Conservation (phyloP, 2,329 filamentous ascomycete genomes). For the Didymella lethalis region DNA sequence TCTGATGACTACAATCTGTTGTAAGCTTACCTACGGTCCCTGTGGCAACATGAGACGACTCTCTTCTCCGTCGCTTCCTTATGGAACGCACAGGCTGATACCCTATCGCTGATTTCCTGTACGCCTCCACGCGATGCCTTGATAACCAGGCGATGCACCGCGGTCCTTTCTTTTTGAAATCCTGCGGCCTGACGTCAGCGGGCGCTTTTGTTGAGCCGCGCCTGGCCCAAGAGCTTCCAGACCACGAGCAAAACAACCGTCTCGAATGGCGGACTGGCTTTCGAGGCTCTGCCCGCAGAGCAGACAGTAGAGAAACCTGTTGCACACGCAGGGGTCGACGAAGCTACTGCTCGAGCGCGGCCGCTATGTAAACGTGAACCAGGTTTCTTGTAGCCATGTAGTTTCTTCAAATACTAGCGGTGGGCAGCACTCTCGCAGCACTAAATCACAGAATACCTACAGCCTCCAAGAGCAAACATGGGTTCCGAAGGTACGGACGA, state of each 20-base stretch:
- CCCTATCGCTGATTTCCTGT: background rate
- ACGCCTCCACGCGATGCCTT: background rate
- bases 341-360: background rate
- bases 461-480: slow-evolving; percentile 26
- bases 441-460: background rate
- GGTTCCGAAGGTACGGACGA: slow-evolving; percentile 34
- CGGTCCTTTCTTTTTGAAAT: background rate
- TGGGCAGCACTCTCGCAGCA: background rate
- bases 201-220: slow-evolving; percentile 35
- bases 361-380: slow-evolving; percentile 11
- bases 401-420: slow-evolving; percentile 8
- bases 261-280: slow-evolving; percentile 9
- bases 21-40: no score
- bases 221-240: slow-evolving; percentile 17
- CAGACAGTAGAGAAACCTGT: slow-evolving; percentile 17
- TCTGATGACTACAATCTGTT: no score
- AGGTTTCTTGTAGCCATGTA: slow-evolving; percentile 3
- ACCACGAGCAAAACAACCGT: slow-evolving; percentile 9
- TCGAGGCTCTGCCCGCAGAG: slow-evolving; percentile 14
- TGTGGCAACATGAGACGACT: background rate
- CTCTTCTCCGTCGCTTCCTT: background rate
- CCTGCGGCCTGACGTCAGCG: slow-evolving; percentile 36
- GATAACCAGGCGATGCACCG: background rate
- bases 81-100: slow-evolving; percentile 1
- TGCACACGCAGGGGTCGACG: slow-evolving; percentile 6